Evolutionary conservation across 208 protist genomes (phyloP).

Genomic region (Crithidia sp.): DNA sequence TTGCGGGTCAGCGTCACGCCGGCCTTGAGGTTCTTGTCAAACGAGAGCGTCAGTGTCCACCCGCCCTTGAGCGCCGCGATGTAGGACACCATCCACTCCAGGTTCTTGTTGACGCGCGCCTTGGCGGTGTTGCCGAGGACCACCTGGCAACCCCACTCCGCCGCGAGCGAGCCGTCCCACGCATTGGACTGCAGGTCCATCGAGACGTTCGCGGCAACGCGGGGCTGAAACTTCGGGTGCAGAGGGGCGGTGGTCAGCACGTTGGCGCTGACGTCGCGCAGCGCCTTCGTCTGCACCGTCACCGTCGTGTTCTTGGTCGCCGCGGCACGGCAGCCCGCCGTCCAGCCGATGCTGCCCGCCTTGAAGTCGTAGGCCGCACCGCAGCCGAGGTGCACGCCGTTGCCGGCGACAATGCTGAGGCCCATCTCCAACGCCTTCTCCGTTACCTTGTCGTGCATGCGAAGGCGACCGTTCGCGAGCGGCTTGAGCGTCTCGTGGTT

Average conservation of each 20-base stretch:
- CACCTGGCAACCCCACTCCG: constrained; percentile 54
- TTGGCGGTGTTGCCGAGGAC: constrained; percentile 63
- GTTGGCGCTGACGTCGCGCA: constrained; percentile 44
- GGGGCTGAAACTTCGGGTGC: constrained; percentile 36
- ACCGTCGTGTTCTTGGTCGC: constrained; percentile 31
- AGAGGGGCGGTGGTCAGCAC: constrained; percentile 43
- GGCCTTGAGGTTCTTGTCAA: constrained; percentile 56
- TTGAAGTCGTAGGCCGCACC: constrained; percentile 62
- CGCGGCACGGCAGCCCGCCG: constrained; percentile 43
- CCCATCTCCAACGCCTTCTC: constrained; percentile 56
- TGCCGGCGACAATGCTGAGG: constrained; percentile 42
- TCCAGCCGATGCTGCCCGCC: constrained; percentile 57
- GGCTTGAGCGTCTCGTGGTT: constrained; percentile 37
- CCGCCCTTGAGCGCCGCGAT: constrained; percentile 54
- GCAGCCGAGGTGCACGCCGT: constrained; percentile 53
- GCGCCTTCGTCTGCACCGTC: constrained; percentile 48
- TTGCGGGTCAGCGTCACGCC: constrained; percentile 56
- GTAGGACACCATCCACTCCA: constrained; percentile 69
- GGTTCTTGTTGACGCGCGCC: constrained; percentile 52
- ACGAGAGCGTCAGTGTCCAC: constrained; percentile 62
- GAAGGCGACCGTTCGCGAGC: constrained; percentile 30
- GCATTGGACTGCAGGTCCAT: constrained; percentile 23
- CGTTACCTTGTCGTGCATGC: constrained; percentile 68
- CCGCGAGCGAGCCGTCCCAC: constrained; percentile 41
- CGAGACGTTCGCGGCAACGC: constrained; percentile 33